Conservation (phyloP, 208 protist genomes). For the Trypanosoma lewisi region DNA sequence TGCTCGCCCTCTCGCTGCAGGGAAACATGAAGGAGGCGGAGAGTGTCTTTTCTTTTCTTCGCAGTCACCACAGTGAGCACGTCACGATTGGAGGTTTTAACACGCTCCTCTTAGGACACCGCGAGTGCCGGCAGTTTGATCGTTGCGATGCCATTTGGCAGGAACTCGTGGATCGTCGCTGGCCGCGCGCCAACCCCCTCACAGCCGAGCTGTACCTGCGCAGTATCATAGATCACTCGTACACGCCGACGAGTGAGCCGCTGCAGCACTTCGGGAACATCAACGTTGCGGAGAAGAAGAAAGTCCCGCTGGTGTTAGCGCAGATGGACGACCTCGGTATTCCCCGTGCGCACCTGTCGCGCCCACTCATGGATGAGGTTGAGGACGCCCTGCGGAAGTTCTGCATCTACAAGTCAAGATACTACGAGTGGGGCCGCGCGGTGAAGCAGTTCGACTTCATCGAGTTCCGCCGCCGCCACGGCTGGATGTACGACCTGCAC, state of each 20-base stretch:
- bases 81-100: constrained; percentile 68
- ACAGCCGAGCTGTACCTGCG: constrained; percentile 85
- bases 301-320: constrained; percentile 76
- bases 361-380: constrained; percentile 78
- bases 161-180: constrained; percentile 79
- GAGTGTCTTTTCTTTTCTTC: constrained; percentile 69
- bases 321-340: constrained; percentile 87
- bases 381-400: constrained; percentile 87
- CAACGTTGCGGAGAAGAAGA: constrained; percentile 86
- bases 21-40: constrained; percentile 80
- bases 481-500: constrained; percentile 89
- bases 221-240: constrained; percentile 83
- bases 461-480: constrained; percentile 83
- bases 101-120: constrained; percentile 75
- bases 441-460: constrained; percentile 92
- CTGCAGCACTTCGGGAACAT: constrained; percentile 77
- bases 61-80: constrained; percentile 57
- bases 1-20: constrained; percentile 62
- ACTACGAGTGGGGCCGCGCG: constrained; percentile 88
- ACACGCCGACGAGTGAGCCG: constrained; percentile 69
- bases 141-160: constrained; percentile 79
- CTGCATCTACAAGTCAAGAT: constrained; percentile 61
- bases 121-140: constrained; percentile 70
- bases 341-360: constrained; percentile 75
- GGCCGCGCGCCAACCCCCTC: constrained; percentile 66